Conservation (phyloP, 768 basidiomycete genomes). For the Cyclocybe cylindracea region DNA sequence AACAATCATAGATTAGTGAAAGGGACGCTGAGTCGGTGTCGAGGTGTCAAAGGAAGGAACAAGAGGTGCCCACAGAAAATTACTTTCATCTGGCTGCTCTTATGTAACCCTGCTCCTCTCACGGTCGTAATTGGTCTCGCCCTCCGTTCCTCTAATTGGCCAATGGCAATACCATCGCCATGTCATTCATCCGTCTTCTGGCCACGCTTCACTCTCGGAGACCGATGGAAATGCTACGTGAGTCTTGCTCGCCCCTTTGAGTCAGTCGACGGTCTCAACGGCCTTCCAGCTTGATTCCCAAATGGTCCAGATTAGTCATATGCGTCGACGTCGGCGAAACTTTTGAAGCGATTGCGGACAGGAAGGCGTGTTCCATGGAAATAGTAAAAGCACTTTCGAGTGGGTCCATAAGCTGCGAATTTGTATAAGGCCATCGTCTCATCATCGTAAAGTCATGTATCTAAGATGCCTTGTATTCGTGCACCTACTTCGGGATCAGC, state of each 20-base stretch:
- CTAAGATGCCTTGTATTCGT: constrained; percentile 13
- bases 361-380: too few species aligned
- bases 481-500: constrained; percentile 38
- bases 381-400: too few species aligned
- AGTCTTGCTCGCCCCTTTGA: too few species aligned
- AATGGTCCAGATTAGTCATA: too few species aligned
- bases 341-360: too few species aligned
- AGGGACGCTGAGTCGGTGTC: constrained; percentile 14
- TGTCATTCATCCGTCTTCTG: background rate
- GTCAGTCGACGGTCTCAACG: too few species aligned
- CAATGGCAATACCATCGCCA: constrained; percentile 16
- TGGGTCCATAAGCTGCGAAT: too few species aligned
- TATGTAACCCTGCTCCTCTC: constrained; percentile 9
- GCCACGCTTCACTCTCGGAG: too few species aligned
- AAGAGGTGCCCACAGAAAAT: constrained; percentile 15
- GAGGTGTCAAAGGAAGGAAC: constrained; percentile 22
- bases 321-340: too few species aligned
- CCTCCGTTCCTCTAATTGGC: constrained; percentile 10
- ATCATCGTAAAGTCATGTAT: constrained; percentile 1
- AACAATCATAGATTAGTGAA: constrained; percentile 56
- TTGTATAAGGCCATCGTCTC: background rate
- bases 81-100: constrained; percentile 7
- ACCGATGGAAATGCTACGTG: too few species aligned
- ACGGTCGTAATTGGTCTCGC: constrained; percentile 7
- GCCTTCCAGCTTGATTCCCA: too few species aligned